Conservation (phyloP, 768 basidiomycete species). For the Phaffia tasmanica region DNA sequence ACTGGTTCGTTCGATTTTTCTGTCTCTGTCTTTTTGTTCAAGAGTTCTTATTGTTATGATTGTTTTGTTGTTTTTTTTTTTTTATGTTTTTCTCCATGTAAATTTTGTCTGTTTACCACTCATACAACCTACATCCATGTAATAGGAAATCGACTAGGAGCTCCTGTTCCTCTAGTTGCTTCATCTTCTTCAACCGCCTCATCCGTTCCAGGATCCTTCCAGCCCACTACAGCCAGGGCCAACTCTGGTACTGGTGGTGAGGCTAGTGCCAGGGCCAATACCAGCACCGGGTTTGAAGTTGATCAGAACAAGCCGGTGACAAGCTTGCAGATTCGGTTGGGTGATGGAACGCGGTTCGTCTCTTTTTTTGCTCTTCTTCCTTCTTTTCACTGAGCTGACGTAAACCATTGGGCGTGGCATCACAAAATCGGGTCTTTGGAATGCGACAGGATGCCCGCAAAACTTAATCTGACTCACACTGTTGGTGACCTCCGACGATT, state of each 20-base stretch:
- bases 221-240: slow-evolving; percentile 27
- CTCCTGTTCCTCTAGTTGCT: slow-evolving; percentile 49
- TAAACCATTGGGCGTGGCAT: not conserved
- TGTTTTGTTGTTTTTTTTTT: not conserved
- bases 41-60: not conserved
- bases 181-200: slow-evolving; percentile 10
- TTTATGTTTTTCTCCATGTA: not conserved
- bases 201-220: slow-evolving; percentile 28
- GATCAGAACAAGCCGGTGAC: slow-evolving; percentile 73
- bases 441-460: slow-evolving; percentile 53
- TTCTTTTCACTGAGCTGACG: not conserved
- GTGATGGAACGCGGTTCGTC: slow-evolving; percentile 70
- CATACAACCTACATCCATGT: not conserved
- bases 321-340: slow-evolving; percentile 76
- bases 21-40: not conserved
- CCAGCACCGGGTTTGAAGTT: slow-evolving; percentile 51
- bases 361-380: not conserved
- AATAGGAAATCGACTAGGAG: slow-evolving; percentile 56
- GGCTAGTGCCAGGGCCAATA: slow-evolving; percentile 24
- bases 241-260: slow-evolving; percentile 29
- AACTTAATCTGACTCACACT: slow-evolving; percentile 86
- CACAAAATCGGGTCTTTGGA: not conserved
- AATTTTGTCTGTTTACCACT: too few relatives aligned
- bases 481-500: slow-evolving; percentile 72
- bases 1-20: not conserved